These are phyloP conservation scores for Cryptococcus sp. DNA, from an alignment of 1,284 basidiomycete species.

Conservation along the genomic window DNA sequence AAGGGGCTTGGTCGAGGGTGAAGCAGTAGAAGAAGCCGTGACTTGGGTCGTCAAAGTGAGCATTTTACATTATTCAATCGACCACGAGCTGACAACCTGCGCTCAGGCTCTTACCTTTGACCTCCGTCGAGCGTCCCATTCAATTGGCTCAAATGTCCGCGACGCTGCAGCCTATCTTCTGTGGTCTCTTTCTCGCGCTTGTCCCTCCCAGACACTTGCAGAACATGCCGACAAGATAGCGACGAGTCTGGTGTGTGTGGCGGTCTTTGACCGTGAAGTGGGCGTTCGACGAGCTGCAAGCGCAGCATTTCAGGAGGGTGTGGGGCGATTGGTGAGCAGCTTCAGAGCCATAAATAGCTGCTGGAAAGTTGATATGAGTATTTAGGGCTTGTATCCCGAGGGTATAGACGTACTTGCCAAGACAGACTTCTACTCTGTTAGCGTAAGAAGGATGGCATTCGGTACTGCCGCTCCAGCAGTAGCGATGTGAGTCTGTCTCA, in stretches of 20 bases:
- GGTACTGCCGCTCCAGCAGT: conserved; percentile 79
- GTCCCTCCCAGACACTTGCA: conserved; percentile 63
- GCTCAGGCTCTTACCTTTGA: conserved; percentile 86
- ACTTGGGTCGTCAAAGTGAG: conserved; percentile 76
- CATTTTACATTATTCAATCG: conserved; percentile 3
- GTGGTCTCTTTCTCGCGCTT: conserved; percentile 88
- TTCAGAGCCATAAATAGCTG: background rate
- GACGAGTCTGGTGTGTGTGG: conserved; percentile 69
- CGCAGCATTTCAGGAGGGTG: conserved; percentile 96
- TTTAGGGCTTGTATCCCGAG: conserved; percentile 80
- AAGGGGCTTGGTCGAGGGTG: conserved; percentile 67
- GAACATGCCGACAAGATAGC: conserved; percentile 70
- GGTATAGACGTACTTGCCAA: conserved; percentile 90
- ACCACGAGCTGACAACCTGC: background rate
- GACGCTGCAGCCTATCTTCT: conserved; percentile 93
- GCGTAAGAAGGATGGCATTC: conserved; percentile 81
- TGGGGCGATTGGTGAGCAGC: conserved; percentile 78
- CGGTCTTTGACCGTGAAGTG: conserved; percentile 89
- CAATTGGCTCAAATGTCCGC: conserved; percentile 89
- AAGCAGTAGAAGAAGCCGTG: conserved; percentile 65
- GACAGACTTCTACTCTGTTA: conserved; percentile 94
- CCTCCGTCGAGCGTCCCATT: conserved; percentile 84
- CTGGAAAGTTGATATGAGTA: background rate
- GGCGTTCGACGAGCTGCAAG: conserved; percentile 95
- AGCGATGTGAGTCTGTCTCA: conserved; percentile 64